These are phyloP conservation scores for Penicillium decumbens DNA, from an alignment of 2,329 filamentous ascomycete genomes.

Conservation along the genomic window DNA sequence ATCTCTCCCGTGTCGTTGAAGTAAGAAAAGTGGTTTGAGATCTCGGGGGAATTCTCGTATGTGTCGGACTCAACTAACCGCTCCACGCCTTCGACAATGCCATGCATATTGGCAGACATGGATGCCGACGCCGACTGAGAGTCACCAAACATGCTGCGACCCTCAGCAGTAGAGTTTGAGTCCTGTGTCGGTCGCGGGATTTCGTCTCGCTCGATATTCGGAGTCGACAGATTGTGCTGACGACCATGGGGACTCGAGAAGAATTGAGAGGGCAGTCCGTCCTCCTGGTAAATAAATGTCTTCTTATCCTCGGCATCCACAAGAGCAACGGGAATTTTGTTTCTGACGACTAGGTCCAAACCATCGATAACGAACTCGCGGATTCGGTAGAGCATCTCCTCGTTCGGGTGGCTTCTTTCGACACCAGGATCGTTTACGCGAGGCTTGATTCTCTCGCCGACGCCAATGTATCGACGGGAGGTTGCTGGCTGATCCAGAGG, in stretches of 20 bases:
- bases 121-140: constrained; percentile 49
- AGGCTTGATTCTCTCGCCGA: constrained; percentile 46
- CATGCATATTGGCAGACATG: constrained; percentile 40
- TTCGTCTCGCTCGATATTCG: constrained; percentile 41
- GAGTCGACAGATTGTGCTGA: constrained; percentile 38
- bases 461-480: constrained; percentile 50
- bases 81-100: constrained; percentile 39
- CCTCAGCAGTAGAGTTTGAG: constrained; percentile 24
- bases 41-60: constrained; percentile 32
- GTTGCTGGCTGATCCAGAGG: constrained; percentile 53
- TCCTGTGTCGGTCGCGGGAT: constrained; percentile 29
- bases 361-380: constrained; percentile 60
- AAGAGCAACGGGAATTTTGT: constrained; percentile 47
- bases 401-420: constrained; percentile 53
- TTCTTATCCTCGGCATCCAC: constrained; percentile 43
- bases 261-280: constrained; percentile 49
- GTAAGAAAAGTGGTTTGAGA: constrained; percentile 28
- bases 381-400: constrained; percentile 64
- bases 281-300: constrained; percentile 52
- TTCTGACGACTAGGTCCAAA: constrained; percentile 52
- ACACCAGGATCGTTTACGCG: constrained; percentile 49
- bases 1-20: constrained; percentile 19
- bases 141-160: constrained; percentile 31
- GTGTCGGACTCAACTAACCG: constrained; percentile 40
- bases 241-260: constrained; percentile 44